phyloP scores from a whole-genome alignment of 768 basidiomycete species.

The Pisolithus microcarpus region DNA sequence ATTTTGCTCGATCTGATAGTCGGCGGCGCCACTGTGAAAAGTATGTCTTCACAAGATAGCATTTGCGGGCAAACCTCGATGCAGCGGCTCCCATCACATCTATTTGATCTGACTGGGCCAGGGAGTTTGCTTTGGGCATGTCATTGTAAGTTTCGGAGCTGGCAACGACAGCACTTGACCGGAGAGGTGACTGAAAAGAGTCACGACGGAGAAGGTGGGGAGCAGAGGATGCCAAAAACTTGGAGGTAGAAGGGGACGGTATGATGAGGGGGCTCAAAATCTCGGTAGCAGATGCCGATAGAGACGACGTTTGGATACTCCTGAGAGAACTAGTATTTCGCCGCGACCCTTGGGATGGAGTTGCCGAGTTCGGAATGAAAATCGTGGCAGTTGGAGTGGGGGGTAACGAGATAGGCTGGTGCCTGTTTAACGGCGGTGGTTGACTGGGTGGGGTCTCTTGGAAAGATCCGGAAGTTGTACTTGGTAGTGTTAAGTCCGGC shows the following conservation, averaged over 20 bases:
- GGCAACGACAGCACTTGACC: conserved; percentile 6
- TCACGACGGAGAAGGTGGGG: conserved; percentile 17
- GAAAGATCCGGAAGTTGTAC: not conserved
- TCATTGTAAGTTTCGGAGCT: conserved; percentile 9
- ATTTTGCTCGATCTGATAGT: conserved; percentile 41
- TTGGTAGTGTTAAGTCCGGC: conserved; percentile 6
- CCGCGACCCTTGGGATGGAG: conserved; percentile 9
- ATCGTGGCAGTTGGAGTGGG: conserved; percentile 23
- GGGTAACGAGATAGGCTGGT: conserved; percentile 27
- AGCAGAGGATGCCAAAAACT: conserved; percentile 8
- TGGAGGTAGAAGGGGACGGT: conserved; percentile 18
- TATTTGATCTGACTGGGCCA: not conserved
- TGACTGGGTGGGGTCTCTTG: conserved; percentile 6
- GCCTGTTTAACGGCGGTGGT: conserved; percentile 25
- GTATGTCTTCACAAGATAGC: conserved; percentile 33
- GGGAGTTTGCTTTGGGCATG: conserved; percentile 3
- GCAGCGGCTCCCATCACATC: conserved; percentile 34
- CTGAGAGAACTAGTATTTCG: conserved; percentile 15
- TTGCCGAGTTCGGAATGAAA: conserved; percentile 10
- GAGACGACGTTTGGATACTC: conserved; percentile 19
- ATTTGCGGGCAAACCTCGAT: conserved; percentile 34
- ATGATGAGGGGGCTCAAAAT: conserved; percentile 26
- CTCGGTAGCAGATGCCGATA: conserved; percentile 20
- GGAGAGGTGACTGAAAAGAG: conserved; percentile 21
- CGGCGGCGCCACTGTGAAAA: conserved; percentile 44